Evolutionary conservation across 2,329 filamentous ascomycete species (phyloP), one percentile per base, ranked within the genome.

Genomic region (Macrophomina phaseolina): DNA sequence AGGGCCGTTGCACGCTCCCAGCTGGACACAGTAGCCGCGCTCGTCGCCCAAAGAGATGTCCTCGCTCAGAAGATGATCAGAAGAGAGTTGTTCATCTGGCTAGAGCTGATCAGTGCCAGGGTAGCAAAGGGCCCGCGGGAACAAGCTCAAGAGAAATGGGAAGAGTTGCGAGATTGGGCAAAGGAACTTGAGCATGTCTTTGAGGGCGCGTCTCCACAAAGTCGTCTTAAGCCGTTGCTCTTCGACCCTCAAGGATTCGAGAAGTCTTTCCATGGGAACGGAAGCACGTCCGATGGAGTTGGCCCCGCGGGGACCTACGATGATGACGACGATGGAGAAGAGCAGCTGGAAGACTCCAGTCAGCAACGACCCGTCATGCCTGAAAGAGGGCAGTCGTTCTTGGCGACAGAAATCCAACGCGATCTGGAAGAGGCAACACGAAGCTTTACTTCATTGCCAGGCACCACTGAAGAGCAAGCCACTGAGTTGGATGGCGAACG

Each of bases 321-420:
- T n/a, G n/a, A 48, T 18, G 63, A 65, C 3, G 63, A 65, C 3
- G 52, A 49, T 1, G 23, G 18, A 6, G 51, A 23, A 23, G 34
- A 9, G 5, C 34, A 32, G 16, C 46, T 28, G 7, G 63, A 65
- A 11, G 52, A 40, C 9, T 56, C 63, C 2, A 58, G 32, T 16
- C 52, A 58, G 5, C 73, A 73, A 28, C 71, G 83, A 71, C 83
- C 83, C 12, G 76, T 74, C n/a, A 81, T 85, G 79, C 82, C 82
- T 32, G 71, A 76, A 16, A 76, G 83, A 67, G 80, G 82, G 62
- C 76, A 75, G 16, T 80, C 81, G 3, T 84, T 79, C 40, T 75
- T 81, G 67, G 83, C 83, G 3, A 80, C 81, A 3, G 79, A 81
- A 60, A 83, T 85, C 49, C 81, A 79, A 61, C 79, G 83, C 9